phyloP scores from a whole-genome alignment of 192 early-diverging fungal species.

The Coemansia guatemalensis region DNA sequence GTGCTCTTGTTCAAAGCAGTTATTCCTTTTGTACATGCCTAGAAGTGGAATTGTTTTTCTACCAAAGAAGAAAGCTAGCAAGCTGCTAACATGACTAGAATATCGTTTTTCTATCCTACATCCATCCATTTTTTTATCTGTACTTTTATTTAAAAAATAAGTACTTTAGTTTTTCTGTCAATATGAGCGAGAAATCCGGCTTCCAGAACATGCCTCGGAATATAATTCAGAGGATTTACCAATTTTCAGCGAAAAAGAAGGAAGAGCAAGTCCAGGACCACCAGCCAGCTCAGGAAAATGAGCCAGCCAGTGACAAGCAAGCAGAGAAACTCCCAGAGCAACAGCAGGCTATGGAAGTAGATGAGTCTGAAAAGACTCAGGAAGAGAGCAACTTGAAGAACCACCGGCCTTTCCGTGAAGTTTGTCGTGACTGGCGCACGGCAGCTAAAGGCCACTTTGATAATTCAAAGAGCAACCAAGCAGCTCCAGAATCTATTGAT shows the following conservation, averaged over 20 bases:
- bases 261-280: neutral
- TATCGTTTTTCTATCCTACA: conserved; percentile 2
- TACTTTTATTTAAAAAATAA: neutral
- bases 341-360: neutral
- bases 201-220: conserved; percentile 15
- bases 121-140: neutral
- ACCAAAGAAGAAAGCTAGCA: neutral
- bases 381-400: neutral
- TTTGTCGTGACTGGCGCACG: neutral
- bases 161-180: conserved; percentile 2
- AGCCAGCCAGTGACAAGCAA: neutral
- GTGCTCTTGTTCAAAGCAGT: too few relatives aligned
- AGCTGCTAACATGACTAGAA: neutral
- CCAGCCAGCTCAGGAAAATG: neutral
- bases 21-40: too few relatives aligned
- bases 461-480: neutral
- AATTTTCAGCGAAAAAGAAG: neutral
- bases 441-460: neutral
- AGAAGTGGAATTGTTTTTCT: too few relatives aligned
- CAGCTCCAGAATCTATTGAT: neutral
- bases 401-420: neutral
- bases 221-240: conserved; percentile 13
- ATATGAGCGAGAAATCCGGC: neutral
- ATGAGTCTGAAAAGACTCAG: neutral
- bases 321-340: conserved; percentile 5